phyloP scores from a whole-genome alignment of 345 rosid species.

The Pistacia vera region DNA sequence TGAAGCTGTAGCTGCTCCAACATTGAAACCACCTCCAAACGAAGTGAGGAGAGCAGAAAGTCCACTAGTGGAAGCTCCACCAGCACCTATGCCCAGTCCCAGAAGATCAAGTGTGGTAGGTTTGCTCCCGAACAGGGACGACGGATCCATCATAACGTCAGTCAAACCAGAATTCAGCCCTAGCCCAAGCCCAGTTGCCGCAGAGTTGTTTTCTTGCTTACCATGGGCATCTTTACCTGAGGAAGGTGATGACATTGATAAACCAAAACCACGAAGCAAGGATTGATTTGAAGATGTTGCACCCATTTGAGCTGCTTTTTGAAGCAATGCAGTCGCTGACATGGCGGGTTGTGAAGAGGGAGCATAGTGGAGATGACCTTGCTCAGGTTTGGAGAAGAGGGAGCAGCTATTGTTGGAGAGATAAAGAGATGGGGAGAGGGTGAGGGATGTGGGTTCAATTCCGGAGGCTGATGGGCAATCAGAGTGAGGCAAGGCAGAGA shows the following conservation, averaged over 20 bases:
- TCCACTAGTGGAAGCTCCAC: slow-evolving; percentile 30
- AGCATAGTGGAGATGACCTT: slow-evolving; percentile 35
- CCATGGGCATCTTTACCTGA: slow-evolving; percentile 26
- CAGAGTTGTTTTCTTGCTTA: slow-evolving; percentile 27
- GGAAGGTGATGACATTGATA: slow-evolving; percentile 36
- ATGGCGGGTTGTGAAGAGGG: slow-evolving; percentile 59
- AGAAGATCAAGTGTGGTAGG: slow-evolving; percentile 72
- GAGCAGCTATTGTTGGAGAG: slow-evolving; percentile 53
- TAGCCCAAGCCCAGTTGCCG: slow-evolving; percentile 42
- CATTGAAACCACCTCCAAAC: slow-evolving; percentile 42
- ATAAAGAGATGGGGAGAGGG: slow-evolving; percentile 60
- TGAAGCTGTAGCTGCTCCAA: slow-evolving; percentile 28
- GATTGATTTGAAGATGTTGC: slow-evolving; percentile 58
- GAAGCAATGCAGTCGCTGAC: slow-evolving; percentile 97
- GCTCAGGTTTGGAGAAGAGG: slow-evolving; percentile 30
- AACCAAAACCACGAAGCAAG: slow-evolving; percentile 52
- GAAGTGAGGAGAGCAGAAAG: slow-evolving; percentile 58
- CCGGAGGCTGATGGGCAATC: slow-evolving; percentile 36
- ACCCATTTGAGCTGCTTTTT: slow-evolving; percentile 95
- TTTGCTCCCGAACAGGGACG: slow-evolving; percentile 45
- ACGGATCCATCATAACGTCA: slow-evolving; percentile 38
- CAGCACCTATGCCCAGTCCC: slow-evolving; percentile 55
- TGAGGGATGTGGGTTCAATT: slow-evolving; percentile 66
- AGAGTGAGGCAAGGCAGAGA: slow-evolving; percentile 24
- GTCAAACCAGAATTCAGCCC: slow-evolving; percentile 35